Evolutionary conservation across 169 alveolate species (phyloP), one percentile per base, ranked within the genome.

Genomic region (Hammondia hammondi): DNA sequence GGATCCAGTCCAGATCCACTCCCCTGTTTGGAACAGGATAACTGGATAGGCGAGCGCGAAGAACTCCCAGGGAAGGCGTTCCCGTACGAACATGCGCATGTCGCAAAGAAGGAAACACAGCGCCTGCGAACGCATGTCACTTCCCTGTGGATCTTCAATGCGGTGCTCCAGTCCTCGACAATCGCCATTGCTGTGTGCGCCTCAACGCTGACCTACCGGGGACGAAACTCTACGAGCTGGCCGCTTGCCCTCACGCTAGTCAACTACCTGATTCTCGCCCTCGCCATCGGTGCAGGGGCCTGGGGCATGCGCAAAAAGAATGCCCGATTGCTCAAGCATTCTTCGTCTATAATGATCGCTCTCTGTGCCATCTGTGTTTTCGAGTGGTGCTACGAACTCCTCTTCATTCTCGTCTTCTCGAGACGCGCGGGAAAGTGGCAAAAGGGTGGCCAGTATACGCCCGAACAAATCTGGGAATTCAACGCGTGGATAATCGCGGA

Each of bases 351-450:
- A 39, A 32, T 77, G 87, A 32, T 77, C 24, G 87, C 87, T 21
- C 87, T 77, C 56, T 77, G 87, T 77, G 24, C 29, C 32, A 32
- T 77, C 32, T 45, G 29, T 12, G 43, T 88, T 0, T 19, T 88
- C 14, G 73, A 88, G 67, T 37, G 48, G 37, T 27, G 46, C 85
- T 88, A 45, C 70, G 46, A 88, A 24, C 48, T 88, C 32, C 72
- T 70, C 70, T 88, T 70, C n/a, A 39, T 88, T 19, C 56, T 88
- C 3, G 73, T 88, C 43, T 46, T 61, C 17, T 88, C 93, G 35
- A 61, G 46, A 39, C 72, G 72, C 37, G 85, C 61, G 12, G 93
- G 85, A 21, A 72, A 70, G 37, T 88, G 93, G 93, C 93, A 88
- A 32, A 35, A 46, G 70, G 81, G 57, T 21, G 93, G 93, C 61